Base-by-base conservation (phyloP, 75 land plant species). In the Sequoia sempervirens region DNA sequence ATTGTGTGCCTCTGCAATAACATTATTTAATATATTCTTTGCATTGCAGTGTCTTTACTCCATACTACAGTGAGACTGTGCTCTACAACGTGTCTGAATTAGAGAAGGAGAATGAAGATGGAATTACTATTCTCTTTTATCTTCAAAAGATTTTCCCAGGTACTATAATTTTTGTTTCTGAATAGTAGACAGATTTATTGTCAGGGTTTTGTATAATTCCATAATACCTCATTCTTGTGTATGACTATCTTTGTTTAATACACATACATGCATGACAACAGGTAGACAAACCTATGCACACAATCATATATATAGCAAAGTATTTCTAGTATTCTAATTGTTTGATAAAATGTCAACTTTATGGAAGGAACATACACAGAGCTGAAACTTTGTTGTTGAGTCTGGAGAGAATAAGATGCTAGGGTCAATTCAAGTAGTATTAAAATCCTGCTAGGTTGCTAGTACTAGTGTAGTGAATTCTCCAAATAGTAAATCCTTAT, bases 141-240 rank as follows among this genome's bases (percentile, higher is more conserved):
- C 94, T 97, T 41, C 98, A 96, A 81, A 97, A 93, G 72, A 96
- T 97, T 37, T 96, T 91, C 87, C 99, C 99, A 85, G 99, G 99
- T 97, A 84, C n/a, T 1, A 18, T 13, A 46, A 47, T 80, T 46
- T 18, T 1, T 78, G 4, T n/a, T 45, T 45, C 30, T 78, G 1
- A 45, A 43, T 78, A 78, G 26, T 14, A 2, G 11, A 41, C 1
- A 43, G 14, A 2, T 78, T 10, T 26, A 78, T n/a, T 23, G 13
- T 45, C 28, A 45, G 28, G 20, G 80, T 1, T 78, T 76, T 34
- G 40, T 5, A 17, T 34, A 5, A 20, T 78, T 78, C n/a, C 4
- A 28, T 78, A 40, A 76, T 78, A 45, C 2, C 18, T 38, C 37
- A 74, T 9, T 23, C 43, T 43, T 78, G 28, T 11, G 40, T 43